Evolutionary conservation across 2,329 filamentous ascomycete genomes (phyloP), one percentile per base, ranked within the genome.

Genomic region (Penicillium sp.): DNA sequence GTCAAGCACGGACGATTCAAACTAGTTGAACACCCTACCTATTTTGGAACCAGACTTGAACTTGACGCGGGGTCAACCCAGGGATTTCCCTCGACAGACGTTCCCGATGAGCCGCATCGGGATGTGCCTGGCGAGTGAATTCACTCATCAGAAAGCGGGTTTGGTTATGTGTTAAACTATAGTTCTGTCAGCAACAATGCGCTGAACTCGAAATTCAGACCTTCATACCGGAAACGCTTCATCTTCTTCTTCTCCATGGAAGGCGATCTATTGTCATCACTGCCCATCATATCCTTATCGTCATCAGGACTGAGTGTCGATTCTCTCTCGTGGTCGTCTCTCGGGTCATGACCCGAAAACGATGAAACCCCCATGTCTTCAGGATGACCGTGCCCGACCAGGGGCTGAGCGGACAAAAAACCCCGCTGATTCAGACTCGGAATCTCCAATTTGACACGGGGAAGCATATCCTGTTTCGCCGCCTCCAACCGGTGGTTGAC

Each of bases 31-130:
- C 12, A 50, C 69, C 82, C 66, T 82, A 96, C 92, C 92, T 85
- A 75, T 97, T 97, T 75, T 97, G 92, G 75, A 97, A 97, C 93
- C 92, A 97, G 47, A 97, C 92, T 74, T 97, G 92, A 25, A 97
- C 93, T 72, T 97, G 92, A 58, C 92, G 85, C 36, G 92, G 90
- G 67, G 90, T 96, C 46, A 97, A 77, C 0, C 92, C 93, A 31
- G 93, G 92, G 43, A 97, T 97, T 71, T 97, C 91, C 60, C 88
- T 82, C 4, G 92, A 93, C 36, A 97, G 80, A 44, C 91, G 83
- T 71, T 96, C 92, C 60, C 92, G 83, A 73, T 96, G 91, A 44
- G 90, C 89, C 38, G 92, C 92, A 75, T 97, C 92, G 8, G 92
- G 92, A 71, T 97, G 92, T 25, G 92, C 90, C 71, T 97, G 91